Conservation (phyloP, 352 stramenopile genomes). For the Pythium insidiosum region DNA sequence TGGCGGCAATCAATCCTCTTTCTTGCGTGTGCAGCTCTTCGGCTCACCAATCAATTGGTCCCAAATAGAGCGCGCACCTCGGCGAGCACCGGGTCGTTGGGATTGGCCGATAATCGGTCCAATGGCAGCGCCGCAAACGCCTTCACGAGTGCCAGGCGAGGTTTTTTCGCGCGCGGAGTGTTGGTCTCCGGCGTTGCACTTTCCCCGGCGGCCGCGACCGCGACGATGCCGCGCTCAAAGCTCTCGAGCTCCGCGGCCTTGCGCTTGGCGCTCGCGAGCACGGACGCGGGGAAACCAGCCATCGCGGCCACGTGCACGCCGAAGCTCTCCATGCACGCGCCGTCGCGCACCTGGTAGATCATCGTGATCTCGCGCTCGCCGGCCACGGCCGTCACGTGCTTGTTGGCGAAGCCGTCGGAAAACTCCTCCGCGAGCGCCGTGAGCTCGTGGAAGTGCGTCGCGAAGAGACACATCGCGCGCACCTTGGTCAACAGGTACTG, state of each 20-base stretch:
- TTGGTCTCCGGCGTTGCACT: conserved; percentile 7
- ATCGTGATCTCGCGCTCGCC: conserved; percentile 84
- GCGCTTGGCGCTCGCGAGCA: conserved; percentile 91
- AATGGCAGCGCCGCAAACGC: conserved; percentile 69
- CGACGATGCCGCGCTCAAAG: conserved; percentile 42
- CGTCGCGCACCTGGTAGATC: conserved; percentile 89
- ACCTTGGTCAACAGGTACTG: conserved; percentile 95
- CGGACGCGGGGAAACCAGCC: conserved; percentile 90
- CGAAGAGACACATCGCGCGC: conserved; percentile 87
- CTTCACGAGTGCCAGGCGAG: conserved; percentile 29
- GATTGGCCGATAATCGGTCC: conserved; percentile 35
- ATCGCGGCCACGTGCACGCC: conserved; percentile 98
- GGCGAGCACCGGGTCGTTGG: conserved; percentile 30
- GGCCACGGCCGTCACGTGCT: conserved; percentile 92
- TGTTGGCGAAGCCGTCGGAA: conserved; percentile 86
- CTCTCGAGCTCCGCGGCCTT: conserved; percentile 95
- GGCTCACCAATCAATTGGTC: conserved; percentile 23
- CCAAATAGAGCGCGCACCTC: conserved; percentile 25
- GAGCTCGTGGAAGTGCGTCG: conserved; percentile 99
- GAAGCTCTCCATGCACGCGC: conserved; percentile 97
- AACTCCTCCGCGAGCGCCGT: conserved; percentile 87
- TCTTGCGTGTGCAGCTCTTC: conserved; percentile 9
- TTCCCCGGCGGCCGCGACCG: background rate
- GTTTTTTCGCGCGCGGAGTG: conserved; percentile 29
- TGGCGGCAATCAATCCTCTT: conserved; percentile 6